Base-by-base conservation (phyloP, 371 early-diverging fungal genomes). In the Funneliformis caledonium region DNA sequence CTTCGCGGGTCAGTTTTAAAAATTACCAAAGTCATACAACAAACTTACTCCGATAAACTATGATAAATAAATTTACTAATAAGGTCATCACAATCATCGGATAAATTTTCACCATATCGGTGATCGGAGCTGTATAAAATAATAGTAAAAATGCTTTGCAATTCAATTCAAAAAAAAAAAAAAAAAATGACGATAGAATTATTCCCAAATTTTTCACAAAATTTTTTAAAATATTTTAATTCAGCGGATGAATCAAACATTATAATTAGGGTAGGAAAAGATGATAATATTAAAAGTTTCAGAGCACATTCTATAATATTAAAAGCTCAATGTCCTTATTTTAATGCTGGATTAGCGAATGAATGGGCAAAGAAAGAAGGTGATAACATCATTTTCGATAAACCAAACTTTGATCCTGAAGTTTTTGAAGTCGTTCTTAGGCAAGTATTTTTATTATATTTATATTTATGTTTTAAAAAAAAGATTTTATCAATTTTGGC, bases 331-430 rank as follows among this genome's bases (percentile, higher is more conserved):
- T 78, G 62, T 16, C 43, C 37, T 22, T 78, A 78, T 68, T 78
- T 78, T 33, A 37, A 62, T 9, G 67, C 67, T 10, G 78, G 43
- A 48, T 19, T 78, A 78, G 67, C 78, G 19, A 78, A 56, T 52
- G 31, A 78, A 68, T 76, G 77, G 77, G 77, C 45, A 26, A 76
- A 64, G 26, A 76, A 76, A 62, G 77, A 76, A 64, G 65, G 48
- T 60, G 64, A 48, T 31, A n/a, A 6, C 7, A 62, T 76, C 19
- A 43, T 76, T n/a, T 76, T 76, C 12, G 37, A 76, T 22, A 76
- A 76, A 45, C 77, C 62, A 10, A 76, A 76, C 47, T 64, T 76
- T 42, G 19, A 62, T 22, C 22, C 61, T 22, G 31, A 62, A 26
- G 77, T 76, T 43, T 76, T 76, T 56, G 45, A 76, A 45, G 10